A percentile compares a stretch with the other conserved stretches of the same genome.
These are phyloP conservation scores for Lentinus brumalis DNA, from an alignment of 768 basidiomycete species.

Conservation along the genomic window DNA sequence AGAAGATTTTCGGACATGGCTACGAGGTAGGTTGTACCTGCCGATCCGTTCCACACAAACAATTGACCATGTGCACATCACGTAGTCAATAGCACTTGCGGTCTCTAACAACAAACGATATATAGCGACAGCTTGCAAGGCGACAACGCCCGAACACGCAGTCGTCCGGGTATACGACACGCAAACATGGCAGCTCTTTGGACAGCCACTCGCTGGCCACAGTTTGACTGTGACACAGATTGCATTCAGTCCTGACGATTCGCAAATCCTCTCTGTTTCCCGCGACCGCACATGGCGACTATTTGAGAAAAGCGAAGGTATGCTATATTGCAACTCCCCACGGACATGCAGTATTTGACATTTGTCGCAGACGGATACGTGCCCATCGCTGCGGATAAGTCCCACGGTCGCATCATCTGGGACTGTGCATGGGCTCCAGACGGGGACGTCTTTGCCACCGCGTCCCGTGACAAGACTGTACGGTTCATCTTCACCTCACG, in stretches of 20 bases:
- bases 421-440: constrained; percentile 87
- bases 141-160: constrained; percentile 87
- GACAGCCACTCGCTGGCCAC: constrained; percentile 80
- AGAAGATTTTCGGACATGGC: constrained; percentile 97
- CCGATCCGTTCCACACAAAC: not conserved
- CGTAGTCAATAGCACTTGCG: constrained; percentile 77
- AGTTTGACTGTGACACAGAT: constrained; percentile 87
- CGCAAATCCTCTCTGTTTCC: constrained; percentile 78
- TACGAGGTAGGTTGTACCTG: constrained; percentile 70
- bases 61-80: not conserved
- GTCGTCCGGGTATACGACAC: constrained; percentile 83
- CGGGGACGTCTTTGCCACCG: constrained; percentile 84
- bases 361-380: constrained; percentile 48
- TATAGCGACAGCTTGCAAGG: constrained; percentile 89
- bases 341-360: not conserved
- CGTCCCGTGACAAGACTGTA: constrained; percentile 93
- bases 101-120: constrained; percentile 69
- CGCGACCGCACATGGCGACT: constrained; percentile 92
- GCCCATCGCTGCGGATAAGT: constrained; percentile 71
- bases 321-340: not conserved
- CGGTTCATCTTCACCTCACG: constrained; percentile 16
- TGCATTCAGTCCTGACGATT: constrained; percentile 86
- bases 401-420: constrained; percentile 94
- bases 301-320: constrained; percentile 47
- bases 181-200: constrained; percentile 66